Evolutionary conservation across 2,329 filamentous ascomycete genomes (phyloP), one percentile per base, ranked within the genome.

Genomic region (Phyllosticta citribraziliensis): DNA sequence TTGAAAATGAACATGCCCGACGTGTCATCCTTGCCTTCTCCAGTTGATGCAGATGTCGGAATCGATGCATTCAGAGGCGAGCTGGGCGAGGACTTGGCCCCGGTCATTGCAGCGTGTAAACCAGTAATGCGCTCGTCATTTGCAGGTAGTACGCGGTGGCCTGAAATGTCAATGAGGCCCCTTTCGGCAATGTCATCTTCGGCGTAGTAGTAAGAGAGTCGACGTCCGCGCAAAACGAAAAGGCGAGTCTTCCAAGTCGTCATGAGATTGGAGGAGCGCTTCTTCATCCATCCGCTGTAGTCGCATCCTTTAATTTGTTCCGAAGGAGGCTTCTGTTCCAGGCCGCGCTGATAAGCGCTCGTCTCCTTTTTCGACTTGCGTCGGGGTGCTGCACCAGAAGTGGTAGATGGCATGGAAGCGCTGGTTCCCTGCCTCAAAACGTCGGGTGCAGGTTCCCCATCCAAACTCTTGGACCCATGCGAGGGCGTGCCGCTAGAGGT

Each of bases 231-330:
- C 62, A 99, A 84, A 8, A 99, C 87, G 70, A 99, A 99, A n/a
- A 97, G 81, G 12, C 94, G 87, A 12, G 92, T 89, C 71, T 97
- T 99, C 94, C 94, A 99, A 1, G 92, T 96, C 2, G 91, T 91
- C 87, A 99, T 96, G 35, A 97, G 80, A 69, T 93, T 94, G 1
- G 91, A 93, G 63, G 91, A 96, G 75, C 95, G 92, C 82, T 99
- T 99, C 80, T 94, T 97, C 94, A 99, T 99, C 94, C 94, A 99
- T 1, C 94, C 94, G 69, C 88, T 93, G 73, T 96, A 97, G 70
- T 99, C 93, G 60, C 91, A 93, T 64, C 85, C 86, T 64, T 85
- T 78, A 74, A 96, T 94, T 63, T 93, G 91, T 70, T 96, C 90
- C 60, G 85, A 80, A 0, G 94, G 94, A 0, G 84, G 78, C 63